phyloP scores from a whole-genome alignment of 768 basidiomycete genomes.

The Galerina marginata region DNA sequence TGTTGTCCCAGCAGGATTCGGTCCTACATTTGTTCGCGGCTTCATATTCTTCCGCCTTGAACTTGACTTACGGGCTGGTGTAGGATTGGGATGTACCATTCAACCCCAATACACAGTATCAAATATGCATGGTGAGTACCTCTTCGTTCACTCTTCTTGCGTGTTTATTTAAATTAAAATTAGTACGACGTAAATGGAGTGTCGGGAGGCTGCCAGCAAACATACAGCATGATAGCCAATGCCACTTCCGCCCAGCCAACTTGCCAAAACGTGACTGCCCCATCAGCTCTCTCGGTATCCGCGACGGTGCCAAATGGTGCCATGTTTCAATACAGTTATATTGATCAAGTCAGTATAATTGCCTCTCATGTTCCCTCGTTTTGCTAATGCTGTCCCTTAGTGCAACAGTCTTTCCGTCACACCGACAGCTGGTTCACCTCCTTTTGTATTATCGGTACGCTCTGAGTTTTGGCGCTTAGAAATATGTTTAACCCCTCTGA shows the following conservation, averaged over 20 bases:
- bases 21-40: conserved; percentile 34
- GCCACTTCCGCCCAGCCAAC: conserved; percentile 36
- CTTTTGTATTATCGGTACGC: conserved; percentile 51
- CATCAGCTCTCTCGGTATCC: conserved; percentile 37
- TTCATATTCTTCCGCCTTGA: not conserved
- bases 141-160: not conserved
- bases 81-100: conserved; percentile 59
- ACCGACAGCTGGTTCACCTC: conserved; percentile 49
- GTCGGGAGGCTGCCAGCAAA: conserved; percentile 57
- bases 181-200: conserved; percentile 53
- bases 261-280: conserved; percentile 48
- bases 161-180: not conserved
- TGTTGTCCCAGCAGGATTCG: conserved; percentile 44
- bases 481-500: not conserved
- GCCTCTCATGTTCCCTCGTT: not conserved
- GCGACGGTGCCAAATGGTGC: conserved; percentile 42
- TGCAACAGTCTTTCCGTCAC: conserved; percentile 52
- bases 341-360: conserved; percentile 43
- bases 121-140: conserved; percentile 58
- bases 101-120: conserved; percentile 54
- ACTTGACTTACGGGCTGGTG: not conserved
- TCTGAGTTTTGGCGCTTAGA: not conserved
- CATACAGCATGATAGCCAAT: conserved; percentile 53
- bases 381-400: conserved; percentile 28
- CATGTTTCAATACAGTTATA: conserved; percentile 49